Evolutionary conservation across 768 basidiomycete species (phyloP).

Genomic region (Boletus fagicola): DNA sequence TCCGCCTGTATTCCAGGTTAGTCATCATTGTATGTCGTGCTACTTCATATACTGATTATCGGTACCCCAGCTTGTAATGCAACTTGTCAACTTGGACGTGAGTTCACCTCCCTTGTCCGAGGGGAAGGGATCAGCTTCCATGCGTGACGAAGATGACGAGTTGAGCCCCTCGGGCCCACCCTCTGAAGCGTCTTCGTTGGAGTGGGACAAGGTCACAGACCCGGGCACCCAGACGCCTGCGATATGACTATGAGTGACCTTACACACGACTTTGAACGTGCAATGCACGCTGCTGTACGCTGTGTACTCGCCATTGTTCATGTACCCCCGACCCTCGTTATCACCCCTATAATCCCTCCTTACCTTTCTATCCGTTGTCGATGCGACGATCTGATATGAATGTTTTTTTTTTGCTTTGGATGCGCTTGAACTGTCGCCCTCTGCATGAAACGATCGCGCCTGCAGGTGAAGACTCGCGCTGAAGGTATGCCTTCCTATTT

Average conservation of each 20-base stretch:
- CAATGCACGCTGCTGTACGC: constrained; percentile 31
- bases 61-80: constrained; percentile 59
- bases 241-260: constrained; percentile 33
- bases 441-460: constrained; percentile 12
- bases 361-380: constrained; percentile 23
- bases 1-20: constrained; percentile 72
- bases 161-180: constrained; percentile 69
- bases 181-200: constrained; percentile 85
- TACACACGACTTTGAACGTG: constrained; percentile 30
- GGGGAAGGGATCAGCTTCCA: constrained; percentile 26
- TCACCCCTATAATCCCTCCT: constrained; percentile 20
- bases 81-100: constrained; percentile 86
- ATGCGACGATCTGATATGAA: constrained; percentile 60
- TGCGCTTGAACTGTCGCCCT: constrained; percentile 15
- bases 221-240: constrained; percentile 56
- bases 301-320: constrained; percentile 30
- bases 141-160: constrained; percentile 51
- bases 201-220: constrained; percentile 87
- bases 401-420: constrained; percentile 35
- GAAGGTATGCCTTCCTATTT: constrained; percentile 62
- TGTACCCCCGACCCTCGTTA: constrained; percentile 23
- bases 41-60: constrained; percentile 9
- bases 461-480: constrained; percentile 62
- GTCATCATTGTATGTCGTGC: constrained; percentile 10
- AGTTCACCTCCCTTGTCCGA: constrained; percentile 55